Evolutionary conservation across 352 stramenopile species (phyloP), one percentile per base, ranked within the genome.

Genomic region (Phytophthora sojae): DNA sequence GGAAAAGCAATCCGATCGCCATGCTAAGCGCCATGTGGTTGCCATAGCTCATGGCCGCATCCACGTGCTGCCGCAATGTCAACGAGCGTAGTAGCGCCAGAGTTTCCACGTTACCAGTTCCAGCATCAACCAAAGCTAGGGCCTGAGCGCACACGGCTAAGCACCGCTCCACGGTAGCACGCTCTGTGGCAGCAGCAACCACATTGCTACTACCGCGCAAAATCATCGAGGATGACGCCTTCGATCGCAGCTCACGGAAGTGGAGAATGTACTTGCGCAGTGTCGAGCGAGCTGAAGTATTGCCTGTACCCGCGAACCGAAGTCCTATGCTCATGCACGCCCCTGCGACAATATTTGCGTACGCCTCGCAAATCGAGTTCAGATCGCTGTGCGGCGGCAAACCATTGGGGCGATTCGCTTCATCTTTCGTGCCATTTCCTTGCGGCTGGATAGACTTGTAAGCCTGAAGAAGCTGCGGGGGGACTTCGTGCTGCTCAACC

Each of bases 1-100:
- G 67, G 64, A 99, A 99, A 6, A 99, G 81, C 56, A 99, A 77
- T 0, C 97, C 98, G 29, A 99, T 98, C 23, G 97, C 92, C 78
- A 97, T 94, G 45, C 88, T 96, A 51, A 98, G 86, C 14, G 91
- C 86, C 95, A 99, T 98, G 80, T 99, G 97, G 37, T 95, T 98
- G 7, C 98, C 98, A 63, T 99, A 99, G 11, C 88, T 96, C 37
- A 98, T 89, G 54, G 93, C 85, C 3, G 75, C 62, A 45, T 96
- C 88, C 4, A 91, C 82, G n/a, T 85, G 85, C 67, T 95, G 88
- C 2, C 88, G 82, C 52, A 96, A 56, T 29, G 90, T 93, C 61
- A 95, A 71, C 2, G 88, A 91, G 12, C 98, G 96, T 44, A 99
- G 82, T 3, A 99, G 52, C 35, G 90, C 81, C 25, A 99, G 79